These are phyloP conservation scores for Pseudocercospora musae DNA, from an alignment of 2,329 filamentous ascomycete species.

Conservation along the genomic window DNA sequence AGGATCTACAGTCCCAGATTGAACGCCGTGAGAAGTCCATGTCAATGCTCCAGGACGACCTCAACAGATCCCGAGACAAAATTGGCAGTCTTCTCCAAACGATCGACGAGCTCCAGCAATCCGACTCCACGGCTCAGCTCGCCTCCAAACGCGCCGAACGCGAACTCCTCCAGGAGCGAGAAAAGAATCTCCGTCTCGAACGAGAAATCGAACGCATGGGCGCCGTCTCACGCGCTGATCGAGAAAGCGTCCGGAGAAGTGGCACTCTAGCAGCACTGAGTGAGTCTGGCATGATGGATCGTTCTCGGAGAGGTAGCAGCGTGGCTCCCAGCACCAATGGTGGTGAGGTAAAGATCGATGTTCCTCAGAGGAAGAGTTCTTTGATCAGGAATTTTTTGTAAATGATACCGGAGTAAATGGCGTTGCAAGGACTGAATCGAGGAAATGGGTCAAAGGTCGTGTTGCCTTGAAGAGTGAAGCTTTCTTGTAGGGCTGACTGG, in stretches of 20 bases:
- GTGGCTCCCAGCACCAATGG: constrained; percentile 33
- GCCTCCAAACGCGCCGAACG: constrained; percentile 81
- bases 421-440: constrained; percentile 12
- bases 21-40: constrained; percentile 85
- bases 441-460: constrained; percentile 1
- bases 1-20: constrained; percentile 87
- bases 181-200: constrained; percentile 77
- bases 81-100: constrained; percentile 82
- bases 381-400: constrained; percentile 52
- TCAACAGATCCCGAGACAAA: constrained; percentile 82
- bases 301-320: constrained; percentile 42
- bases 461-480: constrained; percentile 23
- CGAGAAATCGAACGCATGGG: constrained; percentile 66
- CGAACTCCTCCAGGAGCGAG: constrained; percentile 82
- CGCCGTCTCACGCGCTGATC: constrained; percentile 72
- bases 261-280: constrained; percentile 38
- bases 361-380: constrained; percentile 42
- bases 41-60: constrained; percentile 78
- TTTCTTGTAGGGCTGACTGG: constrained; percentile 18
- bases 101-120: constrained; percentile 90
- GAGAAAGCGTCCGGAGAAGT: constrained; percentile 37
- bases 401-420: constrained; percentile 24
- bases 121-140: constrained; percentile 77
- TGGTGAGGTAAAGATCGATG: constrained; percentile 36
- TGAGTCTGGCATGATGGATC: constrained; percentile 37